Evolutionary conservation across 164 flowering plant genomes (phyloP).

Genomic region (Litsea cubeba): DNA sequence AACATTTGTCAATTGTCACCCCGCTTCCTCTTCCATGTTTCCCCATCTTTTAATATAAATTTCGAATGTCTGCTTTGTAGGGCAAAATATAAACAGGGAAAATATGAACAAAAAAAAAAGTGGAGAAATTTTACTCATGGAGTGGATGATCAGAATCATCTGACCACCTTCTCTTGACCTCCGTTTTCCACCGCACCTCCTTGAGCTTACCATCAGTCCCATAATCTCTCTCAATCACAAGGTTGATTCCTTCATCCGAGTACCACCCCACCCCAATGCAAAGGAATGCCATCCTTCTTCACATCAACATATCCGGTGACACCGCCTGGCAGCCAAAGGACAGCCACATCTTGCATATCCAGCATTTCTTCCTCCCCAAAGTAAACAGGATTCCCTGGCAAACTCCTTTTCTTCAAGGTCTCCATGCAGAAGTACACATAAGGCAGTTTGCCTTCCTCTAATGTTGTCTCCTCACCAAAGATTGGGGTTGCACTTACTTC

Average conservation of each 20-base stretch:
- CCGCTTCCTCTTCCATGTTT: no score
- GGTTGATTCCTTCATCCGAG: conserved; percentile 89
- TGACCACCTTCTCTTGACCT: conserved; percentile 91
- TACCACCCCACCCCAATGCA: conserved; percentile 97
- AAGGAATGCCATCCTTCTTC: conserved; percentile 65
- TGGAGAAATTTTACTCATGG: conserved; percentile 20
- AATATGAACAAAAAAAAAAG: not conserved
- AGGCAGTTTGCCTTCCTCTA: conserved; percentile 38
- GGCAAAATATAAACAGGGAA: no score
- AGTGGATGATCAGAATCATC: conserved; percentile 55
- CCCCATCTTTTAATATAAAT: no score
- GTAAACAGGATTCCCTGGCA: conserved; percentile 60
- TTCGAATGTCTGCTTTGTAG: no score
- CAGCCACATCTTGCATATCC: conserved; percentile 74
- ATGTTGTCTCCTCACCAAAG: conserved; percentile 36
- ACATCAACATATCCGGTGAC: conserved; percentile 82
- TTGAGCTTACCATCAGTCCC: conserved; percentile 83
- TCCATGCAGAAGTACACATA: conserved; percentile 84
- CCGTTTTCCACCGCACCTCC: conserved; percentile 76
- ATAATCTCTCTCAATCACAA: conserved; percentile 96
- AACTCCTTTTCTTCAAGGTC: conserved; percentile 71
- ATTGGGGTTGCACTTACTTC: conserved; percentile 87
- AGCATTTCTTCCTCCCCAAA: conserved; percentile 85
- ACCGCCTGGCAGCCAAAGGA: conserved; percentile 97
- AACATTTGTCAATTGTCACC: no score